These are phyloP conservation scores for Fusarium sp. DNA, from an alignment of 2,329 filamentous ascomycete species.

Conservation along the genomic window DNA sequence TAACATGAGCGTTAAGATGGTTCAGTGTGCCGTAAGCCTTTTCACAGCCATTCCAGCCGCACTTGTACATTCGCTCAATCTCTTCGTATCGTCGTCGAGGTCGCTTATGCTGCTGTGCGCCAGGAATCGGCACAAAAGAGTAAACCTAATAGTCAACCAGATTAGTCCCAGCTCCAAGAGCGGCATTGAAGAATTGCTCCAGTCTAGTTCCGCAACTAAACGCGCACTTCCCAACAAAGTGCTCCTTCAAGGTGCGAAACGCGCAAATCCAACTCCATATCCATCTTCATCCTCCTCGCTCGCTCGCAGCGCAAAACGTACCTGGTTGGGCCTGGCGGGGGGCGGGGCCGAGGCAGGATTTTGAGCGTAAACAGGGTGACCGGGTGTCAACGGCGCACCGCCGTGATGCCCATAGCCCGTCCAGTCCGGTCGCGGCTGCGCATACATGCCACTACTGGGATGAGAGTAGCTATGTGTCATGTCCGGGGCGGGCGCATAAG, in stretches of 20 bases:
- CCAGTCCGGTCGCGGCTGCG: constrained; percentile 81
- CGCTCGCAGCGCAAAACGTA: constrained; percentile 58
- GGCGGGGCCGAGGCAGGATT: constrained; percentile 67
- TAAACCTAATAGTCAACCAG: constrained; percentile 76
- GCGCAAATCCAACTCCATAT: background rate
- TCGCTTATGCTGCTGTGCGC: constrained; percentile 96
- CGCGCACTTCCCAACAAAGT: background rate
- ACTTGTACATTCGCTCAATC: constrained; percentile 99
- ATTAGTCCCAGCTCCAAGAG: constrained; percentile 11
- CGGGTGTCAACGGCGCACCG: constrained; percentile 59
- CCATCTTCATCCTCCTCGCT: constrained; percentile 22
- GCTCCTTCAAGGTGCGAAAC: background rate
- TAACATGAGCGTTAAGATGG: constrained; percentile 97
- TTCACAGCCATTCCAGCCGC: constrained; percentile 97
- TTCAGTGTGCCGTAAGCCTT: constrained; percentile 99
- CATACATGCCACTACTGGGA: constrained; percentile 72
- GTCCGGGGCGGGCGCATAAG: constrained; percentile 86
- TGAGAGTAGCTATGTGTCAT: constrained; percentile 84
- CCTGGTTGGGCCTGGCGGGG: constrained; percentile 69
- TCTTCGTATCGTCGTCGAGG: constrained; percentile 95
- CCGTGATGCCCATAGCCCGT: constrained; percentile 71
- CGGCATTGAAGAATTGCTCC: background rate
- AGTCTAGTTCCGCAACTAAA: background rate
- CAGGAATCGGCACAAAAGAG: constrained; percentile 97
- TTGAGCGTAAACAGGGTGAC: constrained; percentile 67